Evolutionary conservation across 202 grass and related monocot species (phyloP).

Genomic region (Hordeum pubiflorum): DNA sequence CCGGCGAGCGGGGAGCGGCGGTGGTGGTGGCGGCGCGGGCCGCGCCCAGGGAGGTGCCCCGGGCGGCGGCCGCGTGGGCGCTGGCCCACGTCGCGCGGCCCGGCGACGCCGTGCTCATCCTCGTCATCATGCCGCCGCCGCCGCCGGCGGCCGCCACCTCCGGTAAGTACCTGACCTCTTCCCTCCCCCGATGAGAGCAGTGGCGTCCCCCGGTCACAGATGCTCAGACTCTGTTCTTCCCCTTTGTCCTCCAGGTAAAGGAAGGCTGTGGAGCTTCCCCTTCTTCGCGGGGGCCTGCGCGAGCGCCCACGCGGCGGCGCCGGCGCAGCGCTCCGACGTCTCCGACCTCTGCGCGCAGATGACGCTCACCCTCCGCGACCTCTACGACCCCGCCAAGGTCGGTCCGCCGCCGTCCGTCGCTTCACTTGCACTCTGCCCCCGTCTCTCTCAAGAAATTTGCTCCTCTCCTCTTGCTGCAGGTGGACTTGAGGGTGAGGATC

Average conservation of each 20-base stretch:
- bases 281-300: slow-evolving; percentile 67
- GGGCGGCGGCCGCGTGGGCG: slow-evolving; percentile 75
- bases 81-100: slow-evolving; percentile 81
- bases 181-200: not conserved
- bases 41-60: slow-evolving; percentile 58
- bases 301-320: slow-evolving; percentile 49
- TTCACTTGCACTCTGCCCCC: not conserved
- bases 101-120: slow-evolving; percentile 61
- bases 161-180: slow-evolving; percentile 25
- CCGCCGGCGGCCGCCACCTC: not conserved
- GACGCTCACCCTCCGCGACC: slow-evolving; percentile 50
- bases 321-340: slow-evolving; percentile 73
- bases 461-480: slow-evolving; percentile 42
- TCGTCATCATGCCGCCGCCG: slow-evolving; percentile 61
- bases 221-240: too few relatives aligned
- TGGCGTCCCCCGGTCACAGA: too few relatives aligned
- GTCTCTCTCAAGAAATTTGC: too few relatives aligned
- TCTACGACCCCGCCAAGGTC: slow-evolving; percentile 74
- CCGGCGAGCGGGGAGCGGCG: slow-evolving; percentile 11
- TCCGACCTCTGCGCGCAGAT: slow-evolving; percentile 74
- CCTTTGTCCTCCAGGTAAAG: slow-evolving; percentile 26
- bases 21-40: slow-evolving; percentile 71
- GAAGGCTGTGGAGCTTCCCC: slow-evolving; percentile 73
- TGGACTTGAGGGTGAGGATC: slow-evolving; percentile 64
- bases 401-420: not conserved